Conservation (phyloP, 179 eudicot species). For the Silene noctiflora region DNA sequence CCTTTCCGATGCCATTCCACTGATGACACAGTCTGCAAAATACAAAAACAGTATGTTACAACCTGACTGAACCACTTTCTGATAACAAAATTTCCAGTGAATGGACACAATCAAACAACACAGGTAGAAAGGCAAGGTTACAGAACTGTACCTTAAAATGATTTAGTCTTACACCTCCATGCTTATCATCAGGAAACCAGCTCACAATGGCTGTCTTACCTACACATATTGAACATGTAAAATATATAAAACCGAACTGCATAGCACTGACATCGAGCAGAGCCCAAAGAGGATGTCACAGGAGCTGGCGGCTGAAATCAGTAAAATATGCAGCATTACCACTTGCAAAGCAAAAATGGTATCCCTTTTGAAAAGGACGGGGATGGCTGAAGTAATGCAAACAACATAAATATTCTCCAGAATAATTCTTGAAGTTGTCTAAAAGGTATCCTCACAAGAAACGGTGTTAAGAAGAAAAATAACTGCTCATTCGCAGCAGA, state of each 20-base stretch:
- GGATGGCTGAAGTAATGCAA: neutral
- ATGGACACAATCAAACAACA: neutral
- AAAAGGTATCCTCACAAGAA: neutral
- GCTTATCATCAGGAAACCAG: constrained; percentile 72
- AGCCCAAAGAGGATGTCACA: constrained; percentile 4
- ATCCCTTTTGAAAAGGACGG: neutral
- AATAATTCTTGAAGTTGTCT: neutral
- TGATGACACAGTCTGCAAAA: constrained; percentile 71
- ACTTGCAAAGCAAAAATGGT: neutral
- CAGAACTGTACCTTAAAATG: constrained; percentile 69
- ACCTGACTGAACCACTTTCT: neutral
- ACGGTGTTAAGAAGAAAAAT: neutral
- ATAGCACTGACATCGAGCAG: neutral
- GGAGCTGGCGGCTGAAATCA: neutral
- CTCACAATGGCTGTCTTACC: constrained; percentile 49
- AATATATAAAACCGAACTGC: neutral
- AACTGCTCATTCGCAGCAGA: neutral
- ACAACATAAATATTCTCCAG: neutral
- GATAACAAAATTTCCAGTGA: neutral
- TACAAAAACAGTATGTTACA: constrained; percentile 12
- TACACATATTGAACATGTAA: constrained; percentile 22
- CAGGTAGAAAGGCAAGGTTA: neutral
- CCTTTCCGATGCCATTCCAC: constrained; percentile 99
- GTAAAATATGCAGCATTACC: neutral
- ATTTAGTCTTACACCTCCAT: constrained; percentile 61